Conservation (phyloP, 306 rosid species). For the Abrus pulchellus region DNA sequence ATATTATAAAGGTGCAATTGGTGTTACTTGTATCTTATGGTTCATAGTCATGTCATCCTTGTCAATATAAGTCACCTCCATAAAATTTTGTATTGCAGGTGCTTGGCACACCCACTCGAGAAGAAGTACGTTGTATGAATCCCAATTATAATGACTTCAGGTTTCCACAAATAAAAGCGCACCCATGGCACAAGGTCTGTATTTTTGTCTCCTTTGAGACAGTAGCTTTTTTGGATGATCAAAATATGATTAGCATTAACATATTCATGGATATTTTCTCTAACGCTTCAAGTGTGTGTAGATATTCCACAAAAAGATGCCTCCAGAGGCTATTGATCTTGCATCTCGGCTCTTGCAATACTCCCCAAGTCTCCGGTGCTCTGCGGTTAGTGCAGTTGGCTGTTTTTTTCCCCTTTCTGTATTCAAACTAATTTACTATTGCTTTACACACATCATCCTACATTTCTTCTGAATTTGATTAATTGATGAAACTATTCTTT, state of each 20-base stretch:
- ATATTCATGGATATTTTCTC: constrained; percentile 24
- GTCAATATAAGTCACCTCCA: constrained; percentile 7
- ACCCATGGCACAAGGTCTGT: constrained; percentile 97
- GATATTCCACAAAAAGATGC: constrained; percentile 97
- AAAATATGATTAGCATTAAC: constrained; percentile 18
- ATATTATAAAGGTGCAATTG: constrained; percentile 83
- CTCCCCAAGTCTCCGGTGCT: constrained; percentile 95
- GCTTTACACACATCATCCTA: background rate
- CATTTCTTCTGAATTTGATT: constrained; percentile 7
- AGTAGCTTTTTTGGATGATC: background rate
- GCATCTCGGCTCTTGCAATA: constrained; percentile 92
- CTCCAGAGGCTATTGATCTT: constrained; percentile 97
- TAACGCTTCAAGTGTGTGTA: constrained; percentile 46
- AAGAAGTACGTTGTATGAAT: constrained; percentile 99
- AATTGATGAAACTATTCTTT: background rate
- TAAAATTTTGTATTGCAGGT: constrained; percentile 62
- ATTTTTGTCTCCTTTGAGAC: constrained; percentile 40
- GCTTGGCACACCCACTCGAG: constrained; percentile 97
- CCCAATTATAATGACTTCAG: constrained; percentile 90
- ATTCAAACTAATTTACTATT: constrained; percentile 4
- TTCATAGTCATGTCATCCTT: constrained; percentile 21
- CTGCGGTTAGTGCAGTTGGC: constrained; percentile 74
- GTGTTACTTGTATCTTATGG: constrained; percentile 1
- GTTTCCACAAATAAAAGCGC: constrained; percentile 94
- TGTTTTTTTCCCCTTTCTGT: background rate